Evolutionary conservation across 2,329 filamentous ascomycete species (phyloP).

Genomic region (Trichoderma gracile): DNA sequence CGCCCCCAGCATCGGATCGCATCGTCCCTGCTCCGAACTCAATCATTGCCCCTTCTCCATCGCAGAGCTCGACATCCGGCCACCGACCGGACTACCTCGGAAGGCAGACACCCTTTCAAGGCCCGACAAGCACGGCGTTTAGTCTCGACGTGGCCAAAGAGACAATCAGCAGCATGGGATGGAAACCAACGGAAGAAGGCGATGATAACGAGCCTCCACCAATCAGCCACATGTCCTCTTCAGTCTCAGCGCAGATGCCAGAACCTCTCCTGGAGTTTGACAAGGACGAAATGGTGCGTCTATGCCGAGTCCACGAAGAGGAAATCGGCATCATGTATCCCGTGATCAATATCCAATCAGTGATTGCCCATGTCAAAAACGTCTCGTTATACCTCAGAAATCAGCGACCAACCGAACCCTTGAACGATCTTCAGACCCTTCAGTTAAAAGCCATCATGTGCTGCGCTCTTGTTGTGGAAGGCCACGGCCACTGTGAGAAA

Average conservation of each 20-base stretch:
- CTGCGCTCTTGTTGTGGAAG: conserved; percentile 74
- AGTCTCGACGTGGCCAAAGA: conserved; percentile 84
- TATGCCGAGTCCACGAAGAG: conserved; percentile 81
- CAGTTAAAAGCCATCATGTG: conserved; percentile 83
- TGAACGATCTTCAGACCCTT: conserved; percentile 59
- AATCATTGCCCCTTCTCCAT: conserved; percentile 45
- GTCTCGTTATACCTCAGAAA: conserved; percentile 67
- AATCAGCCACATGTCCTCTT: conserved; percentile 30
- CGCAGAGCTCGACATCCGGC: conserved; percentile 43
- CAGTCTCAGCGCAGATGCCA: conserved; percentile 43
- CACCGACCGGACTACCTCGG: conserved; percentile 50
- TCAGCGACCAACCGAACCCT: conserved; percentile 38
- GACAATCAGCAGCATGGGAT: conserved; percentile 87
- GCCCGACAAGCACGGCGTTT: conserved; percentile 82
- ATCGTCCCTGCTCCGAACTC: conserved; percentile 39
- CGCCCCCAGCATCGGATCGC: conserved; percentile 35
- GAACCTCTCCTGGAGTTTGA: conserved; percentile 81
- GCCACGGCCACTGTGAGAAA: conserved; percentile 73
- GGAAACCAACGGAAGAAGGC: conserved; percentile 62
- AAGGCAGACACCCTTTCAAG: conserved; percentile 70
- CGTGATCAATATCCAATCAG: conserved; percentile 70
- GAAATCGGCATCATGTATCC: conserved; percentile 94
- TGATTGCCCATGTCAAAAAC: conserved; percentile 69
- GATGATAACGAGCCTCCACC: conserved; percentile 55
- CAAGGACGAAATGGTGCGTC: conserved; percentile 75